phyloP scores from a whole-genome alignment of 768 basidiomycete genomes.

The Mycena pura region DNA sequence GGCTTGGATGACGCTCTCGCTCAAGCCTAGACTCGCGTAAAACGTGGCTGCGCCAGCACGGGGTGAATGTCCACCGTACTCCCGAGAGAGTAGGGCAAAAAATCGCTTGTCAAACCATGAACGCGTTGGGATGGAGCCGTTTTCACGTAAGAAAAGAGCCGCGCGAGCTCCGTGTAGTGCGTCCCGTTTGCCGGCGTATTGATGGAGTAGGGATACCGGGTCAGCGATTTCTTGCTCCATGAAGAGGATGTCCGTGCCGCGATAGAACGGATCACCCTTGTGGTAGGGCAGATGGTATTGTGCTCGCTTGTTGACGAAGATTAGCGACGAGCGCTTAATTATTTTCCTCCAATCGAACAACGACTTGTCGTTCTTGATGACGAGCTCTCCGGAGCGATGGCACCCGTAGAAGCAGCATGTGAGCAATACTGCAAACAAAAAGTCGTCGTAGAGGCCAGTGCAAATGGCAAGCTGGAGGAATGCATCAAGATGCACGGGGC shows the following conservation, averaged over 20 bases:
- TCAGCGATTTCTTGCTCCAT: constrained; percentile 26
- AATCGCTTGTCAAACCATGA: constrained; percentile 32
- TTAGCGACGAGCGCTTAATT: constrained; percentile 30
- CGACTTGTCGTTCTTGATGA: constrained; percentile 18
- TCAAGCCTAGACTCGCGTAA: constrained; percentile 30
- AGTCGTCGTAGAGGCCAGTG: constrained; percentile 26
- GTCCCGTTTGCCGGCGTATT: constrained; percentile 25
- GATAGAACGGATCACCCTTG: constrained; percentile 37
- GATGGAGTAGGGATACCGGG: constrained; percentile 23
- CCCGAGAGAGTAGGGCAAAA: constrained; percentile 13
- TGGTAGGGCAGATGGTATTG: constrained; percentile 38
- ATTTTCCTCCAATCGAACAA: constrained; percentile 34
- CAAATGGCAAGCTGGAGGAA: constrained; percentile 13
- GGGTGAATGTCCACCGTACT: constrained; percentile 33
- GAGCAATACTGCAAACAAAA: constrained; percentile 31
- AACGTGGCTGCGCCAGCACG: constrained; percentile 34
- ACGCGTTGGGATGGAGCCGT: constrained; percentile 29
- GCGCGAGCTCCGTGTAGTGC: constrained; percentile 7
- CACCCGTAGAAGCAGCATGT: constrained; percentile 37
- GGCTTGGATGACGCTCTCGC: constrained; percentile 32
- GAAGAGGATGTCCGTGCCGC: constrained; percentile 32
- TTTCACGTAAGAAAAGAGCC: constrained; percentile 28
- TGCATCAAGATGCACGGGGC: constrained; percentile 19
- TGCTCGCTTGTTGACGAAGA: constrained; percentile 15
- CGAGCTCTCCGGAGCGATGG: constrained; percentile 33